A percentile compares a stretch with the other conserved stretches of the same genome.
These are phyloP conservation scores for Simmondsia chinensis DNA, from an alignment of 148 eudicot species.

Conservation along the genomic window DNA sequence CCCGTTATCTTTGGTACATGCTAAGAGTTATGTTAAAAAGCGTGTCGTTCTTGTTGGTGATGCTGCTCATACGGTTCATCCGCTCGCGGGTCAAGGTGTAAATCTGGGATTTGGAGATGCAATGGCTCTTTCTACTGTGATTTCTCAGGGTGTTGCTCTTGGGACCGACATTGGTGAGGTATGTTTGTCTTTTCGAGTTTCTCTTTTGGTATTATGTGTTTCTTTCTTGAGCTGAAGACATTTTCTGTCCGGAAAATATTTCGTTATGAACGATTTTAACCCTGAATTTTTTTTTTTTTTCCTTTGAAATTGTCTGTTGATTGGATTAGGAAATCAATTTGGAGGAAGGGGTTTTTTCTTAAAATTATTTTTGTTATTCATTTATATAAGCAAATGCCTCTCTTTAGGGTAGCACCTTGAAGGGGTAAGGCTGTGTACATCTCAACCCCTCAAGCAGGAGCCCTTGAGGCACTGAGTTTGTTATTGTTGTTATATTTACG, in stretches of 20 bases:
- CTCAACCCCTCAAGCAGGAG: too few relatives aligned
- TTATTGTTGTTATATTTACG: too few relatives aligned
- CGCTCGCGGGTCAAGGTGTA: constrained; percentile 98
- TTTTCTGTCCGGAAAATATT: too few relatives aligned
- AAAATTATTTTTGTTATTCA: too few relatives aligned
- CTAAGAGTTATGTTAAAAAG: constrained; percentile 49
- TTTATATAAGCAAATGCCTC: too few relatives aligned
- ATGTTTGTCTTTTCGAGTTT: constrained; percentile 6
- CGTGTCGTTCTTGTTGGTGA: constrained; percentile 88
- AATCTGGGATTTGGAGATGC: constrained; percentile 96
- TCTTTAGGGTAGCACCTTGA: too few relatives aligned
- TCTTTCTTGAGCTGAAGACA: neutral
- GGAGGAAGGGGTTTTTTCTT: too few relatives aligned
- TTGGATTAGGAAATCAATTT: too few relatives aligned
- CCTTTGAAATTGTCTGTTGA: neutral
- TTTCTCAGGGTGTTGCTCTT: constrained; percentile 77
- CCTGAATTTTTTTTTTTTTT: neutral
- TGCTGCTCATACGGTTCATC: constrained; percentile 99
- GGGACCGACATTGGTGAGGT: constrained; percentile 98
- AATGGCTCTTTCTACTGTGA: constrained; percentile 58
- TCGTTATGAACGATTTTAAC: neutral
- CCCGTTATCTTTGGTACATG: constrained; percentile 78
- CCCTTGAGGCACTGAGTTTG: too few relatives aligned
- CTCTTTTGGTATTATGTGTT: neutral
- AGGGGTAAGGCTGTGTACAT: too few relatives aligned